Conservation (phyloP, 805 yeast species). For the Candida nonsorbophila region DNA sequence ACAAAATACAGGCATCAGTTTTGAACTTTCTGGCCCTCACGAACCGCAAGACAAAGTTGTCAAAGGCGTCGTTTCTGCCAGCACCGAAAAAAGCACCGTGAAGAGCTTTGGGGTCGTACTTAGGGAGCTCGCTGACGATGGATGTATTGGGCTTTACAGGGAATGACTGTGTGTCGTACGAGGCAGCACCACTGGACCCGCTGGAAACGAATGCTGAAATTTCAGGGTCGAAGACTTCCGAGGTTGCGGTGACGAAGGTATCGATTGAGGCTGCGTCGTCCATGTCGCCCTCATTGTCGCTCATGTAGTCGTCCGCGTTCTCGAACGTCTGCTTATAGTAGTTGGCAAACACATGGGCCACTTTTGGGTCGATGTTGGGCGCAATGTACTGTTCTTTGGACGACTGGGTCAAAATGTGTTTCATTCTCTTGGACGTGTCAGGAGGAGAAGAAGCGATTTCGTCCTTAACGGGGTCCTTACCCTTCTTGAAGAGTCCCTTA, state of each 20-base stretch:
- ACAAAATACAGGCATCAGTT: conserved; percentile 57
- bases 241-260: conserved; percentile 27
- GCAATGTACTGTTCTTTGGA: conserved; percentile 19
- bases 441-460: conserved; percentile 8
- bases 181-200: conserved; percentile 1
- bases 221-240: conserved; percentile 14
- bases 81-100: conserved; percentile 40
- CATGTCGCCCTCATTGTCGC: conserved; percentile 11
- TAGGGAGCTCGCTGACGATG: conserved; percentile 46
- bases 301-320: conserved; percentile 15
- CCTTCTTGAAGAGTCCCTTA: conserved; percentile 11
- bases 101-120: conserved; percentile 46
- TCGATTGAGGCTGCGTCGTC: conserved; percentile 22
- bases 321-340: conserved; percentile 15
- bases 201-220: conserved; percentile 6
- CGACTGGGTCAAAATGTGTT: conserved; percentile 21
- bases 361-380: conserved; percentile 15
- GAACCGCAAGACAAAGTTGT: conserved; percentile 69
- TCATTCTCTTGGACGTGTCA: conserved; percentile 20
- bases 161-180: conserved; percentile 7
- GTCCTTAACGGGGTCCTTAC: conserved; percentile 4
- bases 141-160: conserved; percentile 18
- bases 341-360: conserved; percentile 14
- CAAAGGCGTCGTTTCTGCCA: conserved; percentile 71
- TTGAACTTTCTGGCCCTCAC: conserved; percentile 87